Evolutionary conservation across 2,329 filamentous ascomycete species (phyloP).

Genomic region (Nannizziopsis arthrosporioides): DNA sequence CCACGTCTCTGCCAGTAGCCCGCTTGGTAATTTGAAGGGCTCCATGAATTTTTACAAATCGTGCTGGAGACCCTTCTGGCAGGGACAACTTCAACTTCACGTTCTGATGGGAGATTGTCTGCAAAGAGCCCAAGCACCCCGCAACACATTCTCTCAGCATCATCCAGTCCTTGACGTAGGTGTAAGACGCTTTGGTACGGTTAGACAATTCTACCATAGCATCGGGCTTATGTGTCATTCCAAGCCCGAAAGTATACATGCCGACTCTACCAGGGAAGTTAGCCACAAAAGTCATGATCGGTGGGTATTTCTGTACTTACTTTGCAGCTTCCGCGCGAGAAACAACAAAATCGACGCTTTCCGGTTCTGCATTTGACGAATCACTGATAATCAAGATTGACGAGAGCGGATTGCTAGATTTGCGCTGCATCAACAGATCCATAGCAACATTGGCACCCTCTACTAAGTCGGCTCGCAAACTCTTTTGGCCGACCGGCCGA

Average conservation of each 20-base stretch:
- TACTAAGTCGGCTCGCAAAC: constrained; percentile 86
- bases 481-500: constrained; percentile 90
- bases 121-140: constrained; percentile 80
- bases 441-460: constrained; percentile 97
- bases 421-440: constrained; percentile 96
- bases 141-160: constrained; percentile 95
- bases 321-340: constrained; percentile 94
- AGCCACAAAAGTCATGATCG: constrained; percentile 15
- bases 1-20: constrained; percentile 84
- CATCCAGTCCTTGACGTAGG: constrained; percentile 99
- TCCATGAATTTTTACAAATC: constrained; percentile 97
- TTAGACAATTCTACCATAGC: constrained; percentile 97
- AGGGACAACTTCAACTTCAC: constrained; percentile 89
- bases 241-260: constrained; percentile 92
- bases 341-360: constrained; percentile 95
- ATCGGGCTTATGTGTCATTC: constrained; percentile 94
- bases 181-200: constrained; percentile 90
- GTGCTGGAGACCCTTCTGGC: constrained; percentile 90
- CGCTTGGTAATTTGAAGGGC: constrained; percentile 93
- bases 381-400: constrained; percentile 96
- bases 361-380: constrained; percentile 82
- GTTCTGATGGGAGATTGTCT: constrained; percentile 95
- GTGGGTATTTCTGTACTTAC: constrained; percentile 40
- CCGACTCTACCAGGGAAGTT: constrained; percentile 51
- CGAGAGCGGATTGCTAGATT: constrained; percentile 87